Conservation (phyloP, 1,284 basidiomycete genomes). For the Melanopsichium pennsylvanicum region DNA sequence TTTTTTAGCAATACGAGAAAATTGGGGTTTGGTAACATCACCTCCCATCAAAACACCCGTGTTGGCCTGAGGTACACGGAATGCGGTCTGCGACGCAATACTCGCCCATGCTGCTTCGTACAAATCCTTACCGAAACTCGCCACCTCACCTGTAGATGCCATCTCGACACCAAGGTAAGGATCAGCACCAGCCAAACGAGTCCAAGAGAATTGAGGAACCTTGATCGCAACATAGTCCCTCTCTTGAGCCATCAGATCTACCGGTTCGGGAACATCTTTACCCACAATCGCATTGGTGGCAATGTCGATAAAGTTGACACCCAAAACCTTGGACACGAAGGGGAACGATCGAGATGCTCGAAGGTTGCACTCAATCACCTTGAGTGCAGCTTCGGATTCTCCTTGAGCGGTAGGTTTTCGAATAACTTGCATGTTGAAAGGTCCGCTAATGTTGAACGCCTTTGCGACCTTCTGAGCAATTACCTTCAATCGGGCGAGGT, state of each 20-base stretch:
- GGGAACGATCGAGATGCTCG: slow-evolving; percentile 98
- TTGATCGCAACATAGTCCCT: slow-evolving; percentile 96
- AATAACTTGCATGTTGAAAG: slow-evolving; percentile 99
- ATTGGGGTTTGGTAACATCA: slow-evolving; percentile 81
- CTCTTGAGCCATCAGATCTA: slow-evolving; percentile 91
- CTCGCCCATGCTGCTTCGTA: slow-evolving; percentile 97
- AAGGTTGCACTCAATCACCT: slow-evolving; percentile 98
- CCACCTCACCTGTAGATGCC: slow-evolving; percentile 98
- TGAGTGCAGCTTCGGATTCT: slow-evolving; percentile 75
- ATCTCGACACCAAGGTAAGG: slow-evolving; percentile 98
- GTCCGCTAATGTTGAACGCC: slow-evolving; percentile 95
- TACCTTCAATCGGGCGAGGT: slow-evolving; percentile 84
- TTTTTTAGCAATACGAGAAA: slow-evolving; percentile 78
- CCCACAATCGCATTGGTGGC: slow-evolving; percentile 92
- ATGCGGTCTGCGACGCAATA: slow-evolving; percentile 85
- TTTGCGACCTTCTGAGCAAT: slow-evolving; percentile 94
- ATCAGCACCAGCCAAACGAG: slow-evolving; percentile 88
- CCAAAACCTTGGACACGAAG: slow-evolving; percentile 97
- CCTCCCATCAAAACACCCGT: slow-evolving; percentile 87
- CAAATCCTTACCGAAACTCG: slow-evolving; percentile 92
- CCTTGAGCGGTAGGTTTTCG: slow-evolving; percentile 76
- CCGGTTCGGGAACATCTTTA: slow-evolving; percentile 85
- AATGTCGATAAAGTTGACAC: slow-evolving; percentile 94
- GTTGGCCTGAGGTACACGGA: slow-evolving; percentile 81
- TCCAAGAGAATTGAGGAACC: slow-evolving; percentile 99